Evolutionary conservation across 345 rosid species (phyloP), one percentile per base, ranked within the genome.

Genomic region (Euclidium syriacum): DNA sequence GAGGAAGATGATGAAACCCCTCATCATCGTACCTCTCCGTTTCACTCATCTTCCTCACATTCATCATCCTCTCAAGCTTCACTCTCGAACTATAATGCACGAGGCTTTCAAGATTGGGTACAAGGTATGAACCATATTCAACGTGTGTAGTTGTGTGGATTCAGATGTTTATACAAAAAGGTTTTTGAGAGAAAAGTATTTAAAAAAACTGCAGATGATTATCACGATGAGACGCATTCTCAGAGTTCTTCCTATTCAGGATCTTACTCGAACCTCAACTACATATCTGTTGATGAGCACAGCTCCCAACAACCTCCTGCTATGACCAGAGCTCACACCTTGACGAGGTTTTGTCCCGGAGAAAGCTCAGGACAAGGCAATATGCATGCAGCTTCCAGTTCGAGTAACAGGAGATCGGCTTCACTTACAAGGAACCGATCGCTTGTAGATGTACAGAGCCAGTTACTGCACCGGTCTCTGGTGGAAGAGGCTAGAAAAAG

Each of bases 201-300:
- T n/a, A n/a, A n/a, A n/a, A 58, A 36, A 58, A 66, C 58, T 78
- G 85, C 89, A 86, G 89, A 83, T 83, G 84, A 76, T 75, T 70
- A 70, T 49, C 55, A 42, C 67, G 86, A 86, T 70, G 90, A 86
- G 67, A 75, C 84, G 53, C 64, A 81, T 70, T 86, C 94, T 70
- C 80, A 75, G 47, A 73, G 87, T 73, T 86, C 89, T 73, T 77
- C 84, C 52, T 57, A 71, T 72, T 80, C 89, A 62, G 87, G 79
- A 71, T 67, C 81, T 52, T 85, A 79, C 67, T 75, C 83, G 64
- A 74, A 75, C 79, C 32, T 81, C 71, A 78, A 67, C 60, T 86
- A 81, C 78, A 29, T 73, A 52, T 70, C 65, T 43, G 73, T 73
- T 3, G 85, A 81, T 29, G 86, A 83, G 35, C 59, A 72, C 72